Conservation (phyloP, 768 basidiomycete genomes). For the Leccinum longicurvipes region DNA sequence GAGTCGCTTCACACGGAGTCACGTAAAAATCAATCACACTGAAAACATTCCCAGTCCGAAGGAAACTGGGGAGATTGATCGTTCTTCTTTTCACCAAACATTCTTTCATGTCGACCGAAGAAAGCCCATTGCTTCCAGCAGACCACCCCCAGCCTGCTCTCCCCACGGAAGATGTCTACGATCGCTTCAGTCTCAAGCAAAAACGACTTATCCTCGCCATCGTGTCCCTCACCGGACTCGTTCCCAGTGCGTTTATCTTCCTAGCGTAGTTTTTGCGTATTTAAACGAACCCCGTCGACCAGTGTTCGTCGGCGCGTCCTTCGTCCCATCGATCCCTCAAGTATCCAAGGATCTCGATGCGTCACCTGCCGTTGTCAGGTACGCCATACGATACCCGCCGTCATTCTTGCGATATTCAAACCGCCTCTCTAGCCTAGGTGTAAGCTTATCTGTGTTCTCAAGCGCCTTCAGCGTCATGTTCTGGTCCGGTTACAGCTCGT, state of each 20-base stretch:
- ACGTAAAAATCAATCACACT: background rate
- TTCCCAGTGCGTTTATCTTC: slow-evolving; percentile 48
- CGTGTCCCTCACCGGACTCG: slow-evolving; percentile 57
- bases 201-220: slow-evolving; percentile 57
- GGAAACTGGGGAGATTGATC: background rate
- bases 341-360: slow-evolving; percentile 64
- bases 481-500: slow-evolving; percentile 51
- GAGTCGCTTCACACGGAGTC: background rate
- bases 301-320: slow-evolving; percentile 70
- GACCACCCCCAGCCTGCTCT: slow-evolving; percentile 1
- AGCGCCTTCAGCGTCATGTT: slow-evolving; percentile 45
- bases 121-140: slow-evolving; percentile 23
- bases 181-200: slow-evolving; percentile 49
- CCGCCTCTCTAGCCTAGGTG: slow-evolving; percentile 36
- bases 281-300: background rate
- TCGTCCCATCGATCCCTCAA: slow-evolving; percentile 72
- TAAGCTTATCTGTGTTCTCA: slow-evolving; percentile 49
- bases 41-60: background rate
- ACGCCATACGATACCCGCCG: background rate
- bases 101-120: slow-evolving; percentile 25
- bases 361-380: slow-evolving; percentile 58
- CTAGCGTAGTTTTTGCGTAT: background rate
- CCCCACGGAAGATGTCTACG: slow-evolving; percentile 42
- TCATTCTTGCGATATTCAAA: background rate
- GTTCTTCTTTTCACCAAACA: background rate